phyloP scores from a whole-genome alignment of 495 filamentous ascomycete species.

The Hyaloscypha finlandica region DNA sequence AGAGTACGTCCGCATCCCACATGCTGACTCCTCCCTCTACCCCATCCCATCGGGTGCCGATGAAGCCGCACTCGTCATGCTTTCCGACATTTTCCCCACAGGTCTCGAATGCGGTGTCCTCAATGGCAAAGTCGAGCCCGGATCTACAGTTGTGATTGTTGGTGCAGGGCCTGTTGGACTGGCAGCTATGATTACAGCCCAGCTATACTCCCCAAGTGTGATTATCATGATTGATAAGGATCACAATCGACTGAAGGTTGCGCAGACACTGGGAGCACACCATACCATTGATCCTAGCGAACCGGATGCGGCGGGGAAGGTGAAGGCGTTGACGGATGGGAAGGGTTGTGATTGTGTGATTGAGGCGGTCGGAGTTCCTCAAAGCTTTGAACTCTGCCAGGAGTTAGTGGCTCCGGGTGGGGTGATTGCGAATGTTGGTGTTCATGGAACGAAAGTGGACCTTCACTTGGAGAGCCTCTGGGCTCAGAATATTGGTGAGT shows the following conservation, averaged over 20 bases:
- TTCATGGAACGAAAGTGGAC: constrained; percentile 46
- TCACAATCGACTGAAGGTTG: constrained; percentile 43
- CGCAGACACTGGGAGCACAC: constrained; percentile 46
- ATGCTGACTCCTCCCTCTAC: constrained; percentile 45
- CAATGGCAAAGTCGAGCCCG: constrained; percentile 46
- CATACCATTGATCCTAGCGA: constrained; percentile 38
- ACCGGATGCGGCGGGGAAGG: constrained; percentile 34
- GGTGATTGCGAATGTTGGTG: constrained; percentile 54
- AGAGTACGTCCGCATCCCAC: constrained; percentile 51
- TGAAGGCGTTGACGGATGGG: constrained; percentile 43
- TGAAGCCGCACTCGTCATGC: constrained; percentile 40
- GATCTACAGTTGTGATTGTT: constrained; percentile 48
- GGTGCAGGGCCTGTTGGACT: constrained; percentile 56
- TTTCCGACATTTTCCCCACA: constrained; percentile 52
- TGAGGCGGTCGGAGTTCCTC: constrained; percentile 54
- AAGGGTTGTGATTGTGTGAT: constrained; percentile 55
- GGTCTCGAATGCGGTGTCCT: constrained; percentile 50
- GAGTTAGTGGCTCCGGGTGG: constrained; percentile 51
- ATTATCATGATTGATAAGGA: constrained; percentile 50
- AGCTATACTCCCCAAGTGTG: constrained; percentile 45
- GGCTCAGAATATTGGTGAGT: constrained; percentile 45
- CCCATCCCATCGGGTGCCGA: constrained; percentile 41
- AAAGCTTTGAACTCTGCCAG: constrained; percentile 48
- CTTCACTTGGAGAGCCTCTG: constrained; percentile 46
- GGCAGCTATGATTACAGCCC: constrained; percentile 46